Percentiles rank a stretch among this genome's conserved stretches.
phyloP scores from a whole-genome alignment of 805 yeast genomes.

The Yarrowia sp. region DNA sequence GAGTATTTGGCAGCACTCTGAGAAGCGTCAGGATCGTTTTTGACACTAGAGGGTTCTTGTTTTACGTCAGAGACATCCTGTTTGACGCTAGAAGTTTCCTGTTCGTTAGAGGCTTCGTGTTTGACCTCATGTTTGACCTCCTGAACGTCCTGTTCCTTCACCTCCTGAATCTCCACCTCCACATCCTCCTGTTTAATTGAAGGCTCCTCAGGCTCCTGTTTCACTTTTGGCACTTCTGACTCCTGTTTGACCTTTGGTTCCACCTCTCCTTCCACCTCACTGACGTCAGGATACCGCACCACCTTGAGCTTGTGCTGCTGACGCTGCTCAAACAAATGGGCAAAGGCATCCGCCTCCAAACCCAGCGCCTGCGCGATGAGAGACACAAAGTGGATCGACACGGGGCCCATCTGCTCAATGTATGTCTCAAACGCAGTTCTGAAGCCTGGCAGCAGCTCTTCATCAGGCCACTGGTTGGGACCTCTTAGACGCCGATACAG shows the following conservation, averaged over 20 bases:
- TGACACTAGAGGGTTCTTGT: too few species aligned
- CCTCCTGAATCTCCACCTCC: not conserved
- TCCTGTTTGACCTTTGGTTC: too few species aligned
- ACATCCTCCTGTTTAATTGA: not conserved
- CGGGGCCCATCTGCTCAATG: constrained; percentile 12
- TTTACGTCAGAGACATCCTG: too few species aligned
- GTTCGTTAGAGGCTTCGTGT: not conserved
- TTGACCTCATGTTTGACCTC: not conserved
- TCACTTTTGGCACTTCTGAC: too few species aligned
- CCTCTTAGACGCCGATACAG: constrained; percentile 4
- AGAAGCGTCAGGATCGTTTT: too few species aligned
- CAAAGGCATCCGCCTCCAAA: constrained; percentile 1
- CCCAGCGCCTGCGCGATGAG: constrained; percentile 19
- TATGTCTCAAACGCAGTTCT: not conserved
- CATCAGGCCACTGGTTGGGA: constrained; percentile 23
- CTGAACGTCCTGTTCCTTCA: not conserved
- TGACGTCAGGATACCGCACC: constrained; percentile 9
- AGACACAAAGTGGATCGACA: not conserved
- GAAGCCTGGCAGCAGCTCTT: not conserved
- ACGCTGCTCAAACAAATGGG: not conserved
- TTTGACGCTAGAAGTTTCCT: too few species aligned
- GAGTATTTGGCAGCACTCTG: too few species aligned
- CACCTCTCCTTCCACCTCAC: not conserved
- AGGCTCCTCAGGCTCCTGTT: too few species aligned
- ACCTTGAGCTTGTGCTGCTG: constrained; percentile 25